Evolutionary conservation across 164 flowering plant species (phyloP).

Genomic region (Vitis vinifera): ASM3070453v1 NC_081814.1:11601501-11602000

Average conservation of each 20-base stretch:
- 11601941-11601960: slow-evolving; percentile 84
- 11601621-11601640: slow-evolving; percentile 64
- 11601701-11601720: too few species aligned
- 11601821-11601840: slow-evolving; percentile 67
- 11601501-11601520: neutral
- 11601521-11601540: slow-evolving; percentile 1
- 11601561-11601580: slow-evolving; percentile 26
- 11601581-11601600: slow-evolving; percentile 70
- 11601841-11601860: slow-evolving; percentile 96
- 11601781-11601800: too few species aligned
- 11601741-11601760: too few species aligned
- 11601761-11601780: too few species aligned
- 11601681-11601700: too few species aligned
- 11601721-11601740: too few species aligned
- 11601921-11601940: slow-evolving; percentile 78
- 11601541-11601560: neutral
- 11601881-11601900: slow-evolving; percentile 91
- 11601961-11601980: neutral
- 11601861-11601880: slow-evolving; percentile 88
- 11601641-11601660: slow-evolving; percentile 46
- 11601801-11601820: too few species aligned
- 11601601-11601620: slow-evolving; percentile 84
- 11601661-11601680: neutral
- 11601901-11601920: slow-evolving; percentile 94
- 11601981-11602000: too few species aligned